Conservation (phyloP, 768 basidiomycete species). For the Kwoniella mangroviensis region DNA sequence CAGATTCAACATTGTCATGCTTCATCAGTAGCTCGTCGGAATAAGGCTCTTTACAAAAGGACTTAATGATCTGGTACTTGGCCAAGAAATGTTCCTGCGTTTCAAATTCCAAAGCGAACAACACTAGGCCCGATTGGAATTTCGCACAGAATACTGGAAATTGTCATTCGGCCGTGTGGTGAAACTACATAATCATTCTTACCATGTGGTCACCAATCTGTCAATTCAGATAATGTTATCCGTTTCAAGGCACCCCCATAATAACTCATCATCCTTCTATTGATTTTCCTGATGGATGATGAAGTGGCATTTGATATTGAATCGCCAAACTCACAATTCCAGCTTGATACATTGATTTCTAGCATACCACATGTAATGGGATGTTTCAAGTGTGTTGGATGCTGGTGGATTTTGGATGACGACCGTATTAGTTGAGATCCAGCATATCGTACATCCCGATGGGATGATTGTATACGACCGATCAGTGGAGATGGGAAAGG, state of each 20-base stretch:
- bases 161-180: background rate
- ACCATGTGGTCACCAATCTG: background rate
- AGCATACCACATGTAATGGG: too few species aligned
- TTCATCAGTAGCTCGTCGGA: too few species aligned
- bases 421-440: background rate
- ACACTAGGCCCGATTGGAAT: background rate
- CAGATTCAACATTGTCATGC: too few species aligned
- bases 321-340: too few species aligned
- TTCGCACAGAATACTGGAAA: background rate
- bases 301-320: too few species aligned
- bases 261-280: too few species aligned
- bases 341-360: background rate
- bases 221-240: background rate
- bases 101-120: background rate
- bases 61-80: too few species aligned
- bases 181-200: background rate
- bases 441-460: background rate
- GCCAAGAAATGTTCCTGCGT: background rate
- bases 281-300: too few species aligned
- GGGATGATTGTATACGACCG: background rate
- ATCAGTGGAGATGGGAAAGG: too few species aligned
- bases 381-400: background rate
- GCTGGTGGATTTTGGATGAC: conserved; percentile 2
- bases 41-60: too few species aligned
- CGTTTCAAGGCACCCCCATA: background rate